Conservation (phyloP, 768 basidiomycete species). For the Amanita rimosa region DNA sequence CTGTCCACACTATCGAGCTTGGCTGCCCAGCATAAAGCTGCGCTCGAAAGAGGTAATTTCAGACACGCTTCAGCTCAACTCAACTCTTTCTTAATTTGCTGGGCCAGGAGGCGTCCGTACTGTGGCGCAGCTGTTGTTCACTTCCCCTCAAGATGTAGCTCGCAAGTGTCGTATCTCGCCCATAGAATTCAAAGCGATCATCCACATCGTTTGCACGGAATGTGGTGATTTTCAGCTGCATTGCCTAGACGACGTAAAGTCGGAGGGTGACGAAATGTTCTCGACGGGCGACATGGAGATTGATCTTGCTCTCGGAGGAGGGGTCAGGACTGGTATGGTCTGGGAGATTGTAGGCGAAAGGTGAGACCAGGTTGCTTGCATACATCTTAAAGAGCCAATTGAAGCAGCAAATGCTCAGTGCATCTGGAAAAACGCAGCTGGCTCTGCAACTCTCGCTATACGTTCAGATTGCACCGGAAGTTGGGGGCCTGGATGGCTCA, state of each 20-base stretch:
- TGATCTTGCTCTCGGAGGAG: conserved; percentile 67
- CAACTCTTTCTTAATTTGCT: not conserved
- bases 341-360: conserved; percentile 90
- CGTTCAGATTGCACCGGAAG: conserved; percentile 54
- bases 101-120: conserved; percentile 40
- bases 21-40: conserved; percentile 11
- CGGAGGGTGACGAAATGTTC: conserved; percentile 34
- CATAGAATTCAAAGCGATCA: conserved; percentile 35
- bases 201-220: conserved; percentile 37
- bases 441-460: conserved; percentile 74
- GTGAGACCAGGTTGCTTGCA: conserved; percentile 27
- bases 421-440: conserved; percentile 91
- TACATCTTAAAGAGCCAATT: not conserved
- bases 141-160: conserved; percentile 38
- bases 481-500: conserved; percentile 54
- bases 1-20: conserved; percentile 4
- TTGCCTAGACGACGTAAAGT: conserved; percentile 27
- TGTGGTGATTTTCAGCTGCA: conserved; percentile 24
- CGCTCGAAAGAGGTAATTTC: conserved; percentile 21
- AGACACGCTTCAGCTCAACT: not conserved
- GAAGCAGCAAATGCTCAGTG: conserved; percentile 32
- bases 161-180: conserved; percentile 42
- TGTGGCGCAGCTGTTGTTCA: conserved; percentile 38
- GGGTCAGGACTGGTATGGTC: conserved; percentile 66
- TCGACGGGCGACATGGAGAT: conserved; percentile 67